These are phyloP conservation scores for Talaromyces funiculosus DNA, from an alignment of 2,329 filamentous ascomycete genomes.

Conservation along the genomic window DNA sequence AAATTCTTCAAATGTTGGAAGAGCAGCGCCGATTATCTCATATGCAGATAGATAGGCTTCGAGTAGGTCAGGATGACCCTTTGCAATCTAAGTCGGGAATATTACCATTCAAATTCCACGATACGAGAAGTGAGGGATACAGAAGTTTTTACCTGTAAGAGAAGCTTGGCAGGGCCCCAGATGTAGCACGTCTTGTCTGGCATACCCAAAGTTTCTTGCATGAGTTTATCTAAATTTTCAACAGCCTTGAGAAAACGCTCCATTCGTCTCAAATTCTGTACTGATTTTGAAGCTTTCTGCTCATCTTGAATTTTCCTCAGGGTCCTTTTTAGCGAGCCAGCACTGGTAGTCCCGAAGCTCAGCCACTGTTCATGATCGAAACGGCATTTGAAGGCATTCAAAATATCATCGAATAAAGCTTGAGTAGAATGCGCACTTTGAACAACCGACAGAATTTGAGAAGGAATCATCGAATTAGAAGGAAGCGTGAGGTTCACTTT, in stretches of 20 bases:
- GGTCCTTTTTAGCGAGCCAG: neutral
- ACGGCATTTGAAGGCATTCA: neutral
- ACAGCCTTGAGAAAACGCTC: neutral
- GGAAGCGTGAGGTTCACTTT: neutral
- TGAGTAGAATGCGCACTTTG: neutral
- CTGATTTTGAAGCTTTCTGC: neutral
- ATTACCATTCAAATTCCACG: neutral
- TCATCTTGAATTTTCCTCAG: conserved; percentile 3
- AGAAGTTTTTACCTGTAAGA: neutral
- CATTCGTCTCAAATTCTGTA: neutral
- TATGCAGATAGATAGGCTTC: neutral
- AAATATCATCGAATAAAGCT: neutral
- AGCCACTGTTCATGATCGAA: neutral
- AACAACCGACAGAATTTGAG: neutral
- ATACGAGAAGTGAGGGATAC: neutral
- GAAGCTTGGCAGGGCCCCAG: neutral
- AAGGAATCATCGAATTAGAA: neutral
- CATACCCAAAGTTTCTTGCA: neutral
- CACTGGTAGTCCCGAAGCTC: neutral
- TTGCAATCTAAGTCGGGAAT: neutral
- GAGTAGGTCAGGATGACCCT: neutral
- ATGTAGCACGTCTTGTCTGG: neutral
- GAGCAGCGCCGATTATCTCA: neutral
- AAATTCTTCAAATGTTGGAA: neutral
- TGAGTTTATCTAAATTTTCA: neutral